phyloP scores from a whole-genome alignment of 2,329 filamentous ascomycete species.

The Fusarium continuum region DNA sequence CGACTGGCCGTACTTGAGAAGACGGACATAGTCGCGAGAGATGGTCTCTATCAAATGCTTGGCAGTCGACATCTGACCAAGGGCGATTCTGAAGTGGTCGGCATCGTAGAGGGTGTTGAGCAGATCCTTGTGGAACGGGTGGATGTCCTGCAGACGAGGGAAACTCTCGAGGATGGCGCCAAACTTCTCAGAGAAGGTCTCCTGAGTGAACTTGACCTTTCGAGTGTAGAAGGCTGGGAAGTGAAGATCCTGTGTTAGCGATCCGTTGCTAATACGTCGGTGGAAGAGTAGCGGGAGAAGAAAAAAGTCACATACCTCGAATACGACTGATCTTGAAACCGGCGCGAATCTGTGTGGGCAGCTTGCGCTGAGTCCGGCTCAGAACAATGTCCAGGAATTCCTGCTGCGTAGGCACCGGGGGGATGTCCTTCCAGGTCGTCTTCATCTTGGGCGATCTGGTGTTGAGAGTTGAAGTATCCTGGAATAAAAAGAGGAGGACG shows the following conservation, averaged over 20 bases:
- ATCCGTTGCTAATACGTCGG: background rate
- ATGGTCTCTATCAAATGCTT: conserved; percentile 98
- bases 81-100: conserved; percentile 96
- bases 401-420: conserved; percentile 88
- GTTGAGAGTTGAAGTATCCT: conserved; percentile 21
- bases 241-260: conserved; percentile 20
- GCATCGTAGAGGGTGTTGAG: conserved; percentile 99
- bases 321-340: conserved; percentile 97
- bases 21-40: conserved; percentile 92
- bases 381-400: conserved; percentile 98
- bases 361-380: conserved; percentile 87
- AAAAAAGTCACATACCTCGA: conserved; percentile 58
- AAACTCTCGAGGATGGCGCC: conserved; percentile 91
- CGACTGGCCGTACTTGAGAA: conserved; percentile 91
- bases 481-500: conserved; percentile 6
- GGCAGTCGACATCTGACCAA: conserved; percentile 94
- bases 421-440: conserved; percentile 79
- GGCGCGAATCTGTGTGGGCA: conserved; percentile 94
- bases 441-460: conserved; percentile 60
- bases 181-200: conserved; percentile 96
- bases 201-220: conserved; percentile 98
- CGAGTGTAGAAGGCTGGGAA: conserved; percentile 87
- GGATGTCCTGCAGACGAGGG: conserved; percentile 90
- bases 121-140: conserved; percentile 83
- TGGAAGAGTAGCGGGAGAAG: background rate